Conservation (phyloP, 2,329 filamentous ascomycete species). For the Fusarium sp. region DNA sequence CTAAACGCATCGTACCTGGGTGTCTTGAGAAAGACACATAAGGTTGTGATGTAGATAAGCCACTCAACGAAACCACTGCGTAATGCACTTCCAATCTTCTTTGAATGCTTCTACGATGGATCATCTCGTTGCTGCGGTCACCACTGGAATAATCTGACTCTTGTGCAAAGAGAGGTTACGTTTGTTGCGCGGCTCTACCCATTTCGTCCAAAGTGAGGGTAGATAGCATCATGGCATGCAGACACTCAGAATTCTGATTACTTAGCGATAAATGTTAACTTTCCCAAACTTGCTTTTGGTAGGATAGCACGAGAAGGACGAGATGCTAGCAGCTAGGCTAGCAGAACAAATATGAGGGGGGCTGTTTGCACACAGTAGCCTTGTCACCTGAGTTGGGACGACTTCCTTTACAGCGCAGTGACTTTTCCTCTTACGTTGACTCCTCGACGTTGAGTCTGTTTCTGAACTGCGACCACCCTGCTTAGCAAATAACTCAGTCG, state of each 20-base stretch:
- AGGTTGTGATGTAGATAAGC: accelerated
- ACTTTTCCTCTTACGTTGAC: not conserved
- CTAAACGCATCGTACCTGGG: accelerated
- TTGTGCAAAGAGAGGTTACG: accelerated
- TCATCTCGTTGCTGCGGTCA: not conserved
- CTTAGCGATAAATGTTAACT: not conserved
- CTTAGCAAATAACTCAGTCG: not conserved
- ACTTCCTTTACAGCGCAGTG: not conserved
- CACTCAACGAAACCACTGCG: accelerated
- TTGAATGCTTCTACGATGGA: not conserved
- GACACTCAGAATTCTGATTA: not conserved
- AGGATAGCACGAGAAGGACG: accelerated
- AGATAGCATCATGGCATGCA: not conserved
- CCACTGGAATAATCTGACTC: accelerated
- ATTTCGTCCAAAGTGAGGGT: not conserved
- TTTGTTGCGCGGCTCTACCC: not conserved
- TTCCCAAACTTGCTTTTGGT: accelerated
- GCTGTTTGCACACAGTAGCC: not conserved
- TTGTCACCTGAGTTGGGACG: not conserved
- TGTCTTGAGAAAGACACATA: not conserved
- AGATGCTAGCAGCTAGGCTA: not conserved
- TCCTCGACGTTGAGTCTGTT: not conserved
- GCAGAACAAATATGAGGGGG: not conserved
- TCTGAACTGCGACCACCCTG: not conserved
- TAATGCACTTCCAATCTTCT: not conserved